phyloP scores from a whole-genome alignment of 305 asterid species.

The Fraxinus angustifolia region DNA sequence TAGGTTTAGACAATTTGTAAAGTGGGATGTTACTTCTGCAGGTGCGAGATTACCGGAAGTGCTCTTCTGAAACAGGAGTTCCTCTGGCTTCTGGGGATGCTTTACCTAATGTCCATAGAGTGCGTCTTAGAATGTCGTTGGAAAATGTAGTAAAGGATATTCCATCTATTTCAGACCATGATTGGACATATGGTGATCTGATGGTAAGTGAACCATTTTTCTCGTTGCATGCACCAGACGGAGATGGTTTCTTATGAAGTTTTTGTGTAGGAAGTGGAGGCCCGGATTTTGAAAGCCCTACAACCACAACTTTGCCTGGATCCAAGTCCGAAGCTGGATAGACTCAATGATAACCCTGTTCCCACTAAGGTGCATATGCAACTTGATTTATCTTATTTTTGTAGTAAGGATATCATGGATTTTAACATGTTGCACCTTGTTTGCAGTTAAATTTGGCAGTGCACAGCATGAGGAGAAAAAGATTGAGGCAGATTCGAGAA shows the following conservation, averaged over 20 bases:
- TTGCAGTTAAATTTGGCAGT: slow-evolving; percentile 70
- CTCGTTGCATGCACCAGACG: slow-evolving; percentile 18
- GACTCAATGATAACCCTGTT: slow-evolving; percentile 44
- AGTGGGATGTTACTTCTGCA: slow-evolving; percentile 28
- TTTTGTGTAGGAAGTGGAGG: slow-evolving; percentile 84
- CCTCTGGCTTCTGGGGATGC: slow-evolving; percentile 40
- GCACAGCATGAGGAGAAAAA: slow-evolving; percentile 64
- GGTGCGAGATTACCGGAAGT: slow-evolving; percentile 86
- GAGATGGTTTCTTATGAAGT: slow-evolving; percentile 23
- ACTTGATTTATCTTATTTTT: slow-evolving; percentile 18
- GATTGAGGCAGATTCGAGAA: slow-evolving; percentile 63
- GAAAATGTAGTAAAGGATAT: slow-evolving; percentile 95
- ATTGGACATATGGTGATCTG: slow-evolving; percentile 96
- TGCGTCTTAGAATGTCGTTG: slow-evolving; percentile 73
- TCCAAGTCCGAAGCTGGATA: slow-evolving; percentile 72
- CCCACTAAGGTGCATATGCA: slow-evolving; percentile 44
- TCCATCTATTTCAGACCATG: slow-evolving; percentile 69
- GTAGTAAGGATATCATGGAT: slow-evolving; percentile 3
- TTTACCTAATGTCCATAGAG: slow-evolving; percentile 60
- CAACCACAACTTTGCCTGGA: slow-evolving; percentile 84
- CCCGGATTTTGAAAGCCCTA: slow-evolving; percentile 82
- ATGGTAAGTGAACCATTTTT: slow-evolving; percentile 61
- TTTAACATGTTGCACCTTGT: slow-evolving; percentile 23
- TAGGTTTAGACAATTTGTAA: slow-evolving; percentile 7
- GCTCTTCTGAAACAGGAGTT: slow-evolving; percentile 53